phyloP scores from a whole-genome alignment of 139 green algal species.

The Coccomyxa sp. region DNA sequence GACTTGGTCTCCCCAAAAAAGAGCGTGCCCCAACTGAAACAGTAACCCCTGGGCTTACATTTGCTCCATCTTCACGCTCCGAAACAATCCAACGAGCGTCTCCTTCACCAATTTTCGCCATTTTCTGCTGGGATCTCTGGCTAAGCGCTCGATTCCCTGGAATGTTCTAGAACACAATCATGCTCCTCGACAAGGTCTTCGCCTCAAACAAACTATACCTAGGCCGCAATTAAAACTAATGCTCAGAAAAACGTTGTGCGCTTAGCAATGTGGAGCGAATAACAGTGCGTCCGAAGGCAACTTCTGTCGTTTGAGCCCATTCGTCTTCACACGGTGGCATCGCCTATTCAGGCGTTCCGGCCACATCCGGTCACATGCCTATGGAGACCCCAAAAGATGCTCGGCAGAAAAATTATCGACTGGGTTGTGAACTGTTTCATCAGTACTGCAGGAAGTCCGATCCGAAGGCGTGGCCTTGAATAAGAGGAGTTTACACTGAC shows the following conservation, averaged over 20 bases:
- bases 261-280: not conserved
- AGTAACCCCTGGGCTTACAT: slow-evolving; percentile 24
- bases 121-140: slow-evolving; percentile 10
- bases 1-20: too few relatives aligned
- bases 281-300: not conserved
- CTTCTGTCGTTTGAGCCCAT: not conserved
- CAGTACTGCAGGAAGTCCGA: too few relatives aligned
- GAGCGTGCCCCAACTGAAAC: too few relatives aligned
- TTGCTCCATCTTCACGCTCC: slow-evolving; percentile 62
- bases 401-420: too few relatives aligned
- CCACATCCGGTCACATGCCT: too few relatives aligned
- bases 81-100: slow-evolving; percentile 89
- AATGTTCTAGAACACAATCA: not conserved
- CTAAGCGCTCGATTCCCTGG: not conserved
- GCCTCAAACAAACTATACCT: not conserved
- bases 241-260: not conserved
- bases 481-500: too few relatives aligned
- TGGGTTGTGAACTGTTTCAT: too few relatives aligned
- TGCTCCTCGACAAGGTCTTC: not conserved
- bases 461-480: too few relatives aligned
- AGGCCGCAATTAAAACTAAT: too few relatives aligned
- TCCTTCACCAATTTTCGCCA: slow-evolving; percentile 84
- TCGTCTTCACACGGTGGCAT: too few relatives aligned
- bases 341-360: too few relatives aligned
- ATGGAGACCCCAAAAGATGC: too few relatives aligned